Evolutionary conservation across 306 rosid genomes (phyloP).

Genomic region (Quercus agrifolia): DNA sequence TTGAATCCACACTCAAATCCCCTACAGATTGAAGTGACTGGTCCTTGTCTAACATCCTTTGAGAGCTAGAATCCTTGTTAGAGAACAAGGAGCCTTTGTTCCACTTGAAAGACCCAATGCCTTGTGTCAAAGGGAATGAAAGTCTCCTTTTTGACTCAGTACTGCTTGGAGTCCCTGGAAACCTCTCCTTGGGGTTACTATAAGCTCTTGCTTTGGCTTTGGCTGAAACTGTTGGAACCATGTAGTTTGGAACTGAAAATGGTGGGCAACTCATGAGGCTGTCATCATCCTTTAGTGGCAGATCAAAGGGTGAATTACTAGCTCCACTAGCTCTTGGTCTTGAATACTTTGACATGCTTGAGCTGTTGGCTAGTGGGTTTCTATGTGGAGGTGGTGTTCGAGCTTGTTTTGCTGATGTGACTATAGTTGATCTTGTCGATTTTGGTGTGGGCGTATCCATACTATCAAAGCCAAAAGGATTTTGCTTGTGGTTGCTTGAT

Average conservation of each 20-base stretch:
- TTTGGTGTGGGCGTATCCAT: conserved; percentile 76
- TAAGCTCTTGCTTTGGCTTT: conserved; percentile 64
- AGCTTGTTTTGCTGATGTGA: conserved; percentile 35
- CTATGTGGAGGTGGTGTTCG: conserved; percentile 52
- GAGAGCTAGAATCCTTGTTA: conserved; percentile 51
- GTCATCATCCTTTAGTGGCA: conserved; percentile 67
- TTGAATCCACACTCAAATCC: conserved; percentile 80
- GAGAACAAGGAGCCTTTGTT: conserved; percentile 60
- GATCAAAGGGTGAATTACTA: conserved; percentile 50
- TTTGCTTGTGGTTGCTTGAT: conserved; percentile 49
- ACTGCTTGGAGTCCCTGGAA: conserved; percentile 62
- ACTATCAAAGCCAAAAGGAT: conserved; percentile 46
- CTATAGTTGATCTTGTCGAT: conserved; percentile 65
- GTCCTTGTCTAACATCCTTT: conserved; percentile 46
- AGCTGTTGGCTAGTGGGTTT: conserved; percentile 51
- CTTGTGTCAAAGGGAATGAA: conserved; percentile 76
- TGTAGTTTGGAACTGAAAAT: conserved; percentile 85
- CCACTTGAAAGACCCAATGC: conserved; percentile 84
- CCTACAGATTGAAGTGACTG: conserved; percentile 62
- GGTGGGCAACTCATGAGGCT: conserved; percentile 97
- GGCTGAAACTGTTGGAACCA: conserved; percentile 81
- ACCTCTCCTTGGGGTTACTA: conserved; percentile 79
- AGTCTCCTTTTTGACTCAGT: conserved; percentile 71
- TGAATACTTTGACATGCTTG: conserved; percentile 37
- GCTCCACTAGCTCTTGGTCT: conserved; percentile 51